Percentiles rank a stretch among this genome's conserved stretches.
Evolutionary conservation across 148 eudicot species (phyloP).

Genomic region (Linanthus parryae): DNA sequence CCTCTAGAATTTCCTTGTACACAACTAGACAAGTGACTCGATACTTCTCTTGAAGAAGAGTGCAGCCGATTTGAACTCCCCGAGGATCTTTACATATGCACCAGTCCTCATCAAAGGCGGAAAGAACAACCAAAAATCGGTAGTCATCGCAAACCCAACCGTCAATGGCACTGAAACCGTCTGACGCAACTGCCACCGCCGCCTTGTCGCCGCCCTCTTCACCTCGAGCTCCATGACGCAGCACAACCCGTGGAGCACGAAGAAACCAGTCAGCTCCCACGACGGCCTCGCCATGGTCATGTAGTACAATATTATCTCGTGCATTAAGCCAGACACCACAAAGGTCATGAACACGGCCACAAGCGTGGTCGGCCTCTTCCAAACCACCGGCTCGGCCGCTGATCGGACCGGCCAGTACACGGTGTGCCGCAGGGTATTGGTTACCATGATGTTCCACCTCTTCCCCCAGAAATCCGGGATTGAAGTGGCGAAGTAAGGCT

Average conservation of each 20-base stretch:
- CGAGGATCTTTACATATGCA: slow-evolving; percentile 35
- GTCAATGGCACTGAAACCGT: slow-evolving; percentile 43
- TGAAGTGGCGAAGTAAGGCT: slow-evolving; percentile 48
- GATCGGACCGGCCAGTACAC: slow-evolving; percentile 18
- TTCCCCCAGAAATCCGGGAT: slow-evolving; percentile 53
- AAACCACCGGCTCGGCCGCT: no score
- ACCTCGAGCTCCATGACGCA: slow-evolving; percentile 39
- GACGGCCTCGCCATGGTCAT: slow-evolving; percentile 34
- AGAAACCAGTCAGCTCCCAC: slow-evolving; percentile 62
- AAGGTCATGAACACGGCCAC: no score
- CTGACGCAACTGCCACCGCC: slow-evolving; percentile 34
- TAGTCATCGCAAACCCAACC: slow-evolving; percentile 46
- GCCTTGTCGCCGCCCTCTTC: slow-evolving; percentile 29
- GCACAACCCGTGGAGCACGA: slow-evolving; percentile 60
- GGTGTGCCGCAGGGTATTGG: slow-evolving; percentile 13
- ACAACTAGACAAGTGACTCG: no score
- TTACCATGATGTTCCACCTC: slow-evolving; percentile 46
- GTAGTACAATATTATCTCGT: slow-evolving; percentile 57
- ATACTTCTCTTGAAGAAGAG: background rate
- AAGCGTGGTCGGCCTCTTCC: no score
- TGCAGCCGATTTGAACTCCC: slow-evolving; percentile 18
- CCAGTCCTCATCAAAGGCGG: slow-evolving; percentile 44
- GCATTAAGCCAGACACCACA: slow-evolving; percentile 64
- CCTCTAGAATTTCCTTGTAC: no score
- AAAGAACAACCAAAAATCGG: slow-evolving; percentile 58